phyloP scores from a whole-genome alignment of 2,329 filamentous ascomycete genomes.

The Paraphoma sp. region DNA sequence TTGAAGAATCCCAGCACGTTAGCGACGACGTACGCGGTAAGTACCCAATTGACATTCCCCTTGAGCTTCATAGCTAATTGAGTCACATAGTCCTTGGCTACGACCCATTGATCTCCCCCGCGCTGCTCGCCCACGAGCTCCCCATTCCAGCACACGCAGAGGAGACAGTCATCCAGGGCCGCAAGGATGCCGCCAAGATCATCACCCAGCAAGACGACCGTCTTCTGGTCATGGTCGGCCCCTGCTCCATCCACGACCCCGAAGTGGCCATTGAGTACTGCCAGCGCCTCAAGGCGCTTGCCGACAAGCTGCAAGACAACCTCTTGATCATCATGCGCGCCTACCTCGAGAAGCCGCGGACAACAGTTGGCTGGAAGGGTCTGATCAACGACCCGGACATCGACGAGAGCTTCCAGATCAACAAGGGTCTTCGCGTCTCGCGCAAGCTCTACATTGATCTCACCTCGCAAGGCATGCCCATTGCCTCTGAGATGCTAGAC shows the following conservation, averaged over 20 bases:
- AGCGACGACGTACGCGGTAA: slow-evolving; percentile 62
- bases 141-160: slow-evolving; percentile 68
- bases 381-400: slow-evolving; percentile 99
- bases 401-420: slow-evolving; percentile 96
- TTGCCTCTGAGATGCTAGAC: slow-evolving; percentile 97
- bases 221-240: slow-evolving; percentile 91
- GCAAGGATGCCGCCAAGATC: slow-evolving; percentile 73
- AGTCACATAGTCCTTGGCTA: slow-evolving; percentile 78
- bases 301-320: slow-evolving; percentile 81
- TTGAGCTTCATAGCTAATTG: slow-evolving; percentile 16
- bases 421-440: slow-evolving; percentile 94
- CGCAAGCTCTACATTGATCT: slow-evolving; percentile 92
- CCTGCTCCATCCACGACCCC: slow-evolving; percentile 97
- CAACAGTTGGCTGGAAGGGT: slow-evolving; percentile 98
- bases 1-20: slow-evolving; percentile 36
- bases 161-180: slow-evolving; percentile 73
- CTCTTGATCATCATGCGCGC: slow-evolving; percentile 96
- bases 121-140: slow-evolving; percentile 85
- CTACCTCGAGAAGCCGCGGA: slow-evolving; percentile 98
- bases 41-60: neutral
- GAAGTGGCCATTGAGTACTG: slow-evolving; percentile 88
- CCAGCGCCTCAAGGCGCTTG: slow-evolving; percentile 74
- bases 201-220: slow-evolving; percentile 83
- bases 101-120: slow-evolving; percentile 89
- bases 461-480: slow-evolving; percentile 86